Evolutionary conservation across 2,329 filamentous ascomycete species (phyloP).

Genomic region (Elsinoe perseae): DNA sequence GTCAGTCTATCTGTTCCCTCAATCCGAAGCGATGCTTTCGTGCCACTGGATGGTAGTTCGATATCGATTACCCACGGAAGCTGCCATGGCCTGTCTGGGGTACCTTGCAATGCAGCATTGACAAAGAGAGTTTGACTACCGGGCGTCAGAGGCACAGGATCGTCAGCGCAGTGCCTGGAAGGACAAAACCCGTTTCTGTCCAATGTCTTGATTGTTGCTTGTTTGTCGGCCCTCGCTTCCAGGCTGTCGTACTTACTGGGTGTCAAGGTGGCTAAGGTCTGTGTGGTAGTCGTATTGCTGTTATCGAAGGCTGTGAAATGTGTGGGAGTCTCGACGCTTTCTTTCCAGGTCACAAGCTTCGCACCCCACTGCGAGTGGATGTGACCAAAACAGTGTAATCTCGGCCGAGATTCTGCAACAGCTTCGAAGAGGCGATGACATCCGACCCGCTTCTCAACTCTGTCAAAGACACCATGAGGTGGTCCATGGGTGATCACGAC

Average conservation of each 20-base stretch:
- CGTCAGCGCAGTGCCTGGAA: neutral
- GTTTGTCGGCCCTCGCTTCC: conserved; percentile 21
- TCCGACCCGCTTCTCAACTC: conserved; percentile 37
- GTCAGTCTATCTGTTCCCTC: no score
- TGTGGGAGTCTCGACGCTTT: conserved; percentile 19
- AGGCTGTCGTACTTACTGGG: conserved; percentile 19
- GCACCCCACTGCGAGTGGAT: conserved; percentile 51
- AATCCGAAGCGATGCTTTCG: no score
- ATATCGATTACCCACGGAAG: conserved; percentile 49
- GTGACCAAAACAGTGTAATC: conserved; percentile 54
- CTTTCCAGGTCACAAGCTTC: conserved; percentile 33
- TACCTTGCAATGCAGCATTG: conserved; percentile 50
- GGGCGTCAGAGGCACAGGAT: neutral
- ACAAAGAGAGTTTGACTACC: conserved; percentile 51
- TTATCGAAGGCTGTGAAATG: conserved; percentile 44
- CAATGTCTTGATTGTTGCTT: conserved; percentile 21
- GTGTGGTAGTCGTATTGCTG: conserved; percentile 32
- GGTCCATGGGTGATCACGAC: conserved; percentile 57
- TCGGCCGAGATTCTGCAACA: conserved; percentile 42
- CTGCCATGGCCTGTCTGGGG: conserved; percentile 37
- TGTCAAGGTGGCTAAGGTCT: conserved; percentile 27
- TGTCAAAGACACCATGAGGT: conserved; percentile 45
- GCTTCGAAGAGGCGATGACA: conserved; percentile 49
- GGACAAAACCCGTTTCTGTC: conserved; percentile 17
- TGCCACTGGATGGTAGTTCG: conserved; percentile 30